Evolutionary conservation across 306 rosid species (phyloP), one percentile per base, ranked within the genome.

Genomic region (Ammopiptanthus mongolicus): DNA sequence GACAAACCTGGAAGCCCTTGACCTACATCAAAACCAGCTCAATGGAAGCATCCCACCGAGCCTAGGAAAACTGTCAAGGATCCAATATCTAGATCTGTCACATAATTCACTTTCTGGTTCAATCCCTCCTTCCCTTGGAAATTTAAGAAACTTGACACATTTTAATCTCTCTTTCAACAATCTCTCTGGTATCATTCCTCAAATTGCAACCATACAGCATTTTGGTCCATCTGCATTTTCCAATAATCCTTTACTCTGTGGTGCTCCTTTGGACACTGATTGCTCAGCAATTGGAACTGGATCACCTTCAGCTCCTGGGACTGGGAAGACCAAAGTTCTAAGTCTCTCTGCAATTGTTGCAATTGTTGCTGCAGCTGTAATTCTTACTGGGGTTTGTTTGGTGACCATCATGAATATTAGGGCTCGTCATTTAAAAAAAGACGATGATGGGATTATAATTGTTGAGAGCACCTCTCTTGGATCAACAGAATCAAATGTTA

Each of bases 281-380:
- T 96, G 99, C 88, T 82, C 90, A 23, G 83, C 28, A 47, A 82
- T 46, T 2, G 88, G 89, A 76, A 80, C 88, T 56, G 17, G 25
- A 37, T 11, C 73, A 9, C 51, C 81, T 73, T 64, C 90, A 15
- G 46, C 69, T 46, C 69, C 81, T 4, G 74, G 82, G 82, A 90
- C 80, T 3, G 74, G 82, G 83, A 90, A 86, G 79, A 70, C 91
- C 36, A 86, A 85, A 68, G 80, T 77, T 75, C 91, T 96, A 15
- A 88, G 91, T 42, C 87, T 81, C 50, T 92, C 99, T 76, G 87
- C 88, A 67, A 92, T 96, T 74, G 69, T 96, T 34, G 99, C 97
- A 65, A 92, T 96, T 78, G 96, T 90, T 74, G 99, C 99, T 50
- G 99, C 99, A 50, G 96, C 90, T 37, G 60, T 90, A 75, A 96